Percentiles rank a stretch among this genome's conserved stretches.
Conservation (phyloP, 1,139 yeast species). For the Candida freyschussii region DNA sequence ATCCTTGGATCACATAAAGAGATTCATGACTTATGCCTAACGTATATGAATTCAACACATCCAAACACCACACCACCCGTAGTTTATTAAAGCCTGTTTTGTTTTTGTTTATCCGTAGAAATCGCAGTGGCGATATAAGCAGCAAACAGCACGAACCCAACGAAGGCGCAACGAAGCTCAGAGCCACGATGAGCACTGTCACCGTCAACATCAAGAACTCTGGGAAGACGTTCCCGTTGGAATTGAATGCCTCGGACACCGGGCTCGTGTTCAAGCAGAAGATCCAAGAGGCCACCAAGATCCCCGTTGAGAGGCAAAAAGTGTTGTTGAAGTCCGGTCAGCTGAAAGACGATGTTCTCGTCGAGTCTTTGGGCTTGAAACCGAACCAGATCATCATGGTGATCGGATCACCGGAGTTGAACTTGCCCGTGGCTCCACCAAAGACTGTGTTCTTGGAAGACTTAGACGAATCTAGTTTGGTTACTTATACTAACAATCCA, state of each 20-base stretch:
- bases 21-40: background rate
- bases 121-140: constrained; percentile 7
- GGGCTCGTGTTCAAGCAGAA: constrained; percentile 71
- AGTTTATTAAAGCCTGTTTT: too few species aligned
- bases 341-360: constrained; percentile 59
- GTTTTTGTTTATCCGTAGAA: too few species aligned
- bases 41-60: constrained; percentile 1
- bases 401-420: constrained; percentile 81
- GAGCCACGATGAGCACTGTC: constrained; percentile 8
- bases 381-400: constrained; percentile 75
- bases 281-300: constrained; percentile 68
- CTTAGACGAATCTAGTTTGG: constrained; percentile 35
- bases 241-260: constrained; percentile 48
- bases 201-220: constrained; percentile 62
- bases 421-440: constrained; percentile 56
- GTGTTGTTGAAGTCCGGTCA: constrained; percentile 88
- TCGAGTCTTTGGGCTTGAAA: constrained; percentile 51
- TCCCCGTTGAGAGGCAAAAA: constrained; percentile 86
- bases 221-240: constrained; percentile 74
- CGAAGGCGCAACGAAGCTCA: background rate
- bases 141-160: too few species aligned
- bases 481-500: constrained; percentile 41
- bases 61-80: constrained; percentile 6
- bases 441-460: constrained; percentile 65
- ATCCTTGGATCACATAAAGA: constrained; percentile 12